A percentile compares a stretch with the other conserved stretches of the same genome.
Evolutionary conservation across 169 alveolate species (phyloP).

Genomic region (Plasmodium coatneyi): DNA sequence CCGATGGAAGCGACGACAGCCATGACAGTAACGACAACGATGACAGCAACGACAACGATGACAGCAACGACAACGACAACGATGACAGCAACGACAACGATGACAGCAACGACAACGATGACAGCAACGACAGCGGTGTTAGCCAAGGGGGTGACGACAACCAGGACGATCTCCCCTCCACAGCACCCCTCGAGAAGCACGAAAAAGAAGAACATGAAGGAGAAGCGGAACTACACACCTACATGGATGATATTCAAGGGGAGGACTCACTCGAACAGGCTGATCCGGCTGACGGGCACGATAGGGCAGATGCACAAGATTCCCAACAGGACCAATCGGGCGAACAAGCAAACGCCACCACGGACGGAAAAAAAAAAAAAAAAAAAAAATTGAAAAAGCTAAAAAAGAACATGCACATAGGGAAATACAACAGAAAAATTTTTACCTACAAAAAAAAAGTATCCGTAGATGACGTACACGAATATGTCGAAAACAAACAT

Average conservation of each 20-base stretch:
- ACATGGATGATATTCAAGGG: not conserved
- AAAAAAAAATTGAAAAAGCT: slow-evolving; percentile 62
- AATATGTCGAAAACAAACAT: slow-evolving; percentile 42
- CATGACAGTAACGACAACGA: too few species aligned
- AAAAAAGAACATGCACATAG: slow-evolving; percentile 73
- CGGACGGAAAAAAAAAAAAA: not conserved
- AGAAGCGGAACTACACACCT: not conserved
- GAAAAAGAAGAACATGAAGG: not conserved
- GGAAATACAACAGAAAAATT: slow-evolving; percentile 60
- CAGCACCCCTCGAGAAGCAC: not conserved
- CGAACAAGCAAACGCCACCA: not conserved
- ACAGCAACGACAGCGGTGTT: not conserved
- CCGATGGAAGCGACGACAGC: not conserved
- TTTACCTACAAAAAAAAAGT: slow-evolving; percentile 52
- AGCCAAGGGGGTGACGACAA: not conserved
- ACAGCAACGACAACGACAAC: not conserved
- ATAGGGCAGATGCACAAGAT: not conserved
- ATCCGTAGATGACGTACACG: slow-evolving; percentile 52
- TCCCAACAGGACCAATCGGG: not conserved
- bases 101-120: too few species aligned
- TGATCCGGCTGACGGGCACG: not conserved
- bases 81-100: not conserved
- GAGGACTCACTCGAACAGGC: not conserved
- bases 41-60: not conserved
- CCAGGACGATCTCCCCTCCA: not conserved